Percentiles rank a stretch among this genome's conserved stretches.
Conservation (phyloP, 163 green algal genomes). For the Volvox carteri region DNA sequence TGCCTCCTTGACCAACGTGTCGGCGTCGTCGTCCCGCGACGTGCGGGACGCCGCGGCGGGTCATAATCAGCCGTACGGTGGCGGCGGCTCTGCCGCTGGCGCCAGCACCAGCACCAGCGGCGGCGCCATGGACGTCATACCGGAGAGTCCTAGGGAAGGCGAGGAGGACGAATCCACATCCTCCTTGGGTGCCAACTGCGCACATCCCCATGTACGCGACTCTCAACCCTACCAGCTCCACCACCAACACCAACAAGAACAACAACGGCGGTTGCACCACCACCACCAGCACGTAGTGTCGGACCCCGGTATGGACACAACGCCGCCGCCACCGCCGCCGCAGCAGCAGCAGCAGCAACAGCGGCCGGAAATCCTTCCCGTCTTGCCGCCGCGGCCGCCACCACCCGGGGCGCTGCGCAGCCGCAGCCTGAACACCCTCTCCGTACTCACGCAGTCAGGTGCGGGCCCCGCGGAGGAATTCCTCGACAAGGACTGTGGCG, state of each 20-base stretch:
- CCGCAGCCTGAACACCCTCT: not conserved
- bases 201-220: too few species aligned
- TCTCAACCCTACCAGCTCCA: too few species aligned
- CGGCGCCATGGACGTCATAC: slow-evolving; percentile 1
- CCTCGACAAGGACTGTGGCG: too few species aligned
- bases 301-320: not conserved
- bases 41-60: not conserved
- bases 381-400: not conserved
- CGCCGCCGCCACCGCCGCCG: not conserved
- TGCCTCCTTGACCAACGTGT: too few species aligned
- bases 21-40: not conserved
- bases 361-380: too few species aligned
- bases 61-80: not conserved
- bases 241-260: too few species aligned
- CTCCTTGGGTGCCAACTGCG: too few species aligned
- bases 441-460: too few species aligned
- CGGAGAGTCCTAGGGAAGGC: not conserved
- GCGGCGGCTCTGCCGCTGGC: not conserved
- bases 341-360: too few species aligned
- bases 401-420: not conserved
- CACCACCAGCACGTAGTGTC: not conserved
- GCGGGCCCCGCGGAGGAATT: too few species aligned
- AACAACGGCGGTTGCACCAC: not conserved
- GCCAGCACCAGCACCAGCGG: not conserved
- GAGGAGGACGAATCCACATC: not conserved